A percentile compares a stretch with the other conserved stretches of the same genome.
Evolutionary conservation across 257 asterid species (phyloP).

Genomic region (Petrea volubilis): DNA sequence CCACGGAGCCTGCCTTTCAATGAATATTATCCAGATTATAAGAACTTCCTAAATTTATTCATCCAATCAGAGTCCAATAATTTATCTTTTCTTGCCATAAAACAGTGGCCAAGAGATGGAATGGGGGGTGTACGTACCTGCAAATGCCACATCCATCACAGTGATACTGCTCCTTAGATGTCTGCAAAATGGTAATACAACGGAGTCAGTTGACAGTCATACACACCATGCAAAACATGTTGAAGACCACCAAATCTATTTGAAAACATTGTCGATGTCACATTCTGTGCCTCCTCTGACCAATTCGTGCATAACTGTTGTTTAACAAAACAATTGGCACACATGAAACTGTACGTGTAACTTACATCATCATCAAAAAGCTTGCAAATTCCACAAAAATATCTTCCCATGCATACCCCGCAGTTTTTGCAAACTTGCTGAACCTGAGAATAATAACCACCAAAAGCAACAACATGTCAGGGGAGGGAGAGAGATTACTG

Average conservation of each 20-base stretch:
- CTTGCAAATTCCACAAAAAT: conserved; percentile 79
- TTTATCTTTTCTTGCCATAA: not conserved
- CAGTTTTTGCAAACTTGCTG: conserved; percentile 74
- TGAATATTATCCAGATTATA: not conserved
- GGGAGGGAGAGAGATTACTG: not conserved
- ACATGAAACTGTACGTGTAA: conserved; percentile 7
- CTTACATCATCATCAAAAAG: conserved; percentile 90
- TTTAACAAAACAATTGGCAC: conserved; percentile 7
- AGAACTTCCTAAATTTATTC: not conserved
- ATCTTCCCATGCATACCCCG: conserved; percentile 86
- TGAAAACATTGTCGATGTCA: not conserved
- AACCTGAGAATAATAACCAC: conserved; percentile 42
- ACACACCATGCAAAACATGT: not conserved
- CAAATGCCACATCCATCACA: conserved; percentile 89
- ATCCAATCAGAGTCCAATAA: too few relatives aligned
- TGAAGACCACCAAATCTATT: not conserved
- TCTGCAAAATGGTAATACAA: conserved; percentile 42
- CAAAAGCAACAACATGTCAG: not conserved
- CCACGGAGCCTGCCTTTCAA: not conserved
- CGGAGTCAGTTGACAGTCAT: conserved; percentile 1
- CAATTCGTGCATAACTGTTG: not conserved
- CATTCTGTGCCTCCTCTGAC: not conserved
- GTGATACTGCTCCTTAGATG: conserved; percentile 78
- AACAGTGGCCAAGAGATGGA: not conserved
- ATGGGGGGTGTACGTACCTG: conserved; percentile 46